Percentiles rank a stretch among this genome's conserved stretches.
Evolutionary conservation across 1,284 basidiomycete genomes (phyloP).

Genomic region (Cryptococcus depauperatus): DNA sequence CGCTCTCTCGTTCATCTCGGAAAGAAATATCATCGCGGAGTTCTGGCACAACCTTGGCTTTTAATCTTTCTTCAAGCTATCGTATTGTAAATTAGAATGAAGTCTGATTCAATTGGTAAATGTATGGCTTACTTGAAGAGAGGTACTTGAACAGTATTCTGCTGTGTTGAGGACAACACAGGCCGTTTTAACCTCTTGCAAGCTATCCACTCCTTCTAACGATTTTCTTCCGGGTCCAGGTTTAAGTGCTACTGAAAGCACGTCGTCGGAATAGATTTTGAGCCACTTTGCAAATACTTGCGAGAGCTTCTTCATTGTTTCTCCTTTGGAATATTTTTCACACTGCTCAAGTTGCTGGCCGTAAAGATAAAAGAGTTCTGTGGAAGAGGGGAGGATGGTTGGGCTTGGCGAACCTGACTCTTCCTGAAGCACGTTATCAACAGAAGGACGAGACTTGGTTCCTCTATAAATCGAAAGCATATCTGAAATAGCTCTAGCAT

Average conservation of each 20-base stretch:
- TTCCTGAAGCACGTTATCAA: constrained; percentile 52
- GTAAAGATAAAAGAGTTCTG: constrained; percentile 96
- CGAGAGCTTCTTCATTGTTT: constrained; percentile 69
- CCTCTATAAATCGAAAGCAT: constrained; percentile 66
- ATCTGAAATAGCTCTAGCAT: constrained; percentile 42
- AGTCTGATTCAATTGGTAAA: not conserved
- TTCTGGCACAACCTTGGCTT: constrained; percentile 66
- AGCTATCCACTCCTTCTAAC: constrained; percentile 64
- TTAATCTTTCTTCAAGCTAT: constrained; percentile 87
- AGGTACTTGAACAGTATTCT: constrained; percentile 92
- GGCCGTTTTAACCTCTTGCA: constrained; percentile 65
- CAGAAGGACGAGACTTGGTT: constrained; percentile 55
- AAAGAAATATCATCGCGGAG: constrained; percentile 72
- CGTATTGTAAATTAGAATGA: too few relatives aligned
- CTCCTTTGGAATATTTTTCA: constrained; percentile 65
- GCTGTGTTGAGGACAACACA: constrained; percentile 91
- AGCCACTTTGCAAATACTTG: constrained; percentile 87
- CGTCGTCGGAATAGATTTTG: constrained; percentile 84
- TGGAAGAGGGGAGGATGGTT: constrained; percentile 81
- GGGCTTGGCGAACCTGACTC: constrained; percentile 53
- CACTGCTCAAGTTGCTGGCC: constrained; percentile 91
- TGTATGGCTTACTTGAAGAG: constrained; percentile 57
- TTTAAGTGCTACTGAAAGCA: constrained; percentile 64
- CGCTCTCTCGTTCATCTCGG: constrained; percentile 76
- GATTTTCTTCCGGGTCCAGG: constrained; percentile 54